phyloP scores from a whole-genome alignment of 495 filamentous ascomycete genomes.

The Lepidopterella palustris region DNA sequence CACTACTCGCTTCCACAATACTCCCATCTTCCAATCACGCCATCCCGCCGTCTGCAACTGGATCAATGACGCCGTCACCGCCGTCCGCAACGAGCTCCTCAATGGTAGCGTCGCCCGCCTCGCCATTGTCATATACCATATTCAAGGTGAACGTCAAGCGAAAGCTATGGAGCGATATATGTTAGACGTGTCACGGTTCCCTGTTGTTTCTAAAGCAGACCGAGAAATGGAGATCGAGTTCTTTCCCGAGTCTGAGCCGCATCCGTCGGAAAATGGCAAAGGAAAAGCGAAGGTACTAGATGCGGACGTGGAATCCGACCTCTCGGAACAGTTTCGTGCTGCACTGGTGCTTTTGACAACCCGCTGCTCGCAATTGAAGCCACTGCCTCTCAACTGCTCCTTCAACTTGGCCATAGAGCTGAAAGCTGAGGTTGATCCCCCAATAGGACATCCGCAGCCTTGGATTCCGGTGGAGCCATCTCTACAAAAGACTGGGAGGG shows the following conservation, averaged over 20 bases:
- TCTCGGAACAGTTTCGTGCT: constrained; percentile 67
- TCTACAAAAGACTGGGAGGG: constrained; percentile 32
- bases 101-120: constrained; percentile 63
- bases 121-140: constrained; percentile 67
- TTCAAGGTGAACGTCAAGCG: constrained; percentile 29
- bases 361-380: constrained; percentile 52
- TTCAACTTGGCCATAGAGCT: constrained; percentile 87
- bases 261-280: constrained; percentile 31
- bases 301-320: constrained; percentile 38
- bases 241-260: constrained; percentile 44
- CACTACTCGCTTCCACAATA: constrained; percentile 76
- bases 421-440: constrained; percentile 61
- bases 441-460: constrained; percentile 66
- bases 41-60: constrained; percentile 89
- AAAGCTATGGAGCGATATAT: constrained; percentile 68
- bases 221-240: constrained; percentile 36
- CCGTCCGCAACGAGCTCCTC: constrained; percentile 67
- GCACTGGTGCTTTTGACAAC: constrained; percentile 47
- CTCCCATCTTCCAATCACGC: constrained; percentile 79
- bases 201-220: constrained; percentile 44
- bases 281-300: constrained; percentile 32
- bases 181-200: constrained; percentile 75
- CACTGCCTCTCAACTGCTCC: constrained; percentile 67
- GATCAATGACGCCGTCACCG: constrained; percentile 75
- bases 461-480: constrained; percentile 58